Conservation (phyloP, 441 rosid species). For the Gossypium gossypioides region DNA sequence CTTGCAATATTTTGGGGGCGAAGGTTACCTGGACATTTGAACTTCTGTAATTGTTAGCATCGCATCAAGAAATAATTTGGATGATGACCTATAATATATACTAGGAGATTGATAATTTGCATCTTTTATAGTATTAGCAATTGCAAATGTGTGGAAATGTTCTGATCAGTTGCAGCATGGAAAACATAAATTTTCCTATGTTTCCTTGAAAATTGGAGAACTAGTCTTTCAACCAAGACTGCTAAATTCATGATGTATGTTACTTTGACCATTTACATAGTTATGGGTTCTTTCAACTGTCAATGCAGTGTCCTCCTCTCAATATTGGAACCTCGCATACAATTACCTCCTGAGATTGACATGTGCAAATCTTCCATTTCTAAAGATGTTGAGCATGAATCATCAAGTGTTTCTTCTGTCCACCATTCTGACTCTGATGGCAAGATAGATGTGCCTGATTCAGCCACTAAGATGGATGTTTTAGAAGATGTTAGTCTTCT, state of each 20-base stretch:
- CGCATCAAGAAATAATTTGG: not conserved
- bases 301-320: constrained; percentile 72
- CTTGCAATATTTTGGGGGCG: not conserved
- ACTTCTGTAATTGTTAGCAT: not conserved
- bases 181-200: not conserved
- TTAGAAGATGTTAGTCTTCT: constrained; percentile 49
- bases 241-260: not conserved
- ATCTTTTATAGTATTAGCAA: constrained; percentile 2
- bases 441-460: constrained; percentile 42
- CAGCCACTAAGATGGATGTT: constrained; percentile 39
- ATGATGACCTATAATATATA: not conserved
- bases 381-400: constrained; percentile 32
- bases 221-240: not conserved
- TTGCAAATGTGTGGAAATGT: not conserved
- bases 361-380: constrained; percentile 45
- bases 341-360: constrained; percentile 73
- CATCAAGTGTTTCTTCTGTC: constrained; percentile 26
- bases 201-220: not conserved
- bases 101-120: not conserved
- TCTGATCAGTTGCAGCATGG: not conserved
- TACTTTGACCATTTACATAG: constrained; percentile 4
- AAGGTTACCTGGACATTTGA: constrained; percentile 5
- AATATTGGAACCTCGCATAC: constrained; percentile 66
- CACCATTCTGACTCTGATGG: constrained; percentile 32
- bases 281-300: constrained; percentile 23